phyloP scores from a whole-genome alignment of 768 basidiomycete species.

The Xanthoconium stramineum region DNA sequence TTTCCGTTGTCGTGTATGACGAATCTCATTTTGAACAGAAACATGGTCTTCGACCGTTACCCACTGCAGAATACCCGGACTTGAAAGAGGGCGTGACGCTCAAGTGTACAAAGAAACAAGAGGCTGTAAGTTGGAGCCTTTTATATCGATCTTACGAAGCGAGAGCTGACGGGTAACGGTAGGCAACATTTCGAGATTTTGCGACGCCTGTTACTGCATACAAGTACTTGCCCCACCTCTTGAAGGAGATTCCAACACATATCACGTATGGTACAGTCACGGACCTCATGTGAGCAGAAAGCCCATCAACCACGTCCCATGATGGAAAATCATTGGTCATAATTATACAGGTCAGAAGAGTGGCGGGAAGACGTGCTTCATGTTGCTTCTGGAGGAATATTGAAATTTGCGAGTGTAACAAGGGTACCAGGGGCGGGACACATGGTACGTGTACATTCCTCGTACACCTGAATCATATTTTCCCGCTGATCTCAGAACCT shows the following conservation, averaged over 20 bases:
- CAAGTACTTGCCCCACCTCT: neutral
- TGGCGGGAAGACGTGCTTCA: neutral
- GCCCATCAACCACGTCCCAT: neutral
- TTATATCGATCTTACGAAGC: no score
- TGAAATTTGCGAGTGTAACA: slow-evolving; percentile 1
- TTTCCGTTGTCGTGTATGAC: no score
- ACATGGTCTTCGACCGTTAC: neutral
- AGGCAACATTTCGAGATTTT: neutral
- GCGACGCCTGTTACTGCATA: neutral
- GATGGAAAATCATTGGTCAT: no score
- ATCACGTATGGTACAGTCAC: neutral
- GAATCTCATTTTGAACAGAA: neutral
- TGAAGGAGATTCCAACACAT: slow-evolving; percentile 1
- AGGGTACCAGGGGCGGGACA: slow-evolving; percentile 2
- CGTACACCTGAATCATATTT: no score
- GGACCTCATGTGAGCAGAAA: neutral
- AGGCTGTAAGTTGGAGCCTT: neutral
- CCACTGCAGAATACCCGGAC: no score
- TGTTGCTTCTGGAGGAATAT: neutral
- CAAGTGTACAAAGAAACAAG: slow-evolving; percentile 5
- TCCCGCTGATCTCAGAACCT: no score
- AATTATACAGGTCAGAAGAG: neutral
- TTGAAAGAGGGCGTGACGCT: neutral
- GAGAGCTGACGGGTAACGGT: neutral
- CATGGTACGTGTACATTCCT: neutral